A percentile compares a stretch with the other conserved stretches of the same genome.
Evolutionary conservation across 2,329 filamentous ascomycete genomes (phyloP).

Genomic region (Leptographium flavum): DNA sequence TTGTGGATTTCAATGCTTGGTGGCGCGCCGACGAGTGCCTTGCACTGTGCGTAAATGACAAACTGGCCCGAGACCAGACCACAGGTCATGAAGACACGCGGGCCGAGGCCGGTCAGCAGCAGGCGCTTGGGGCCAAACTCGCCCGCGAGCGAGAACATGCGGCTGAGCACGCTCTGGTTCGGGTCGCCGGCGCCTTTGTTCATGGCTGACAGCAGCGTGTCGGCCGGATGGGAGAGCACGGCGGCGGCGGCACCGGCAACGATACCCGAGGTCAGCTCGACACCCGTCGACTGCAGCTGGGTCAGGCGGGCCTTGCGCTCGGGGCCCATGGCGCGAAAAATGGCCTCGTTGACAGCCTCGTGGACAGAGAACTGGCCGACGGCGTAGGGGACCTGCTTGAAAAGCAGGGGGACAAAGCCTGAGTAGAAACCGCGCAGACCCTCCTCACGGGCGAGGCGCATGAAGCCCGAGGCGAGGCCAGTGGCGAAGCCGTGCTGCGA

Average conservation of each 20-base stretch:
- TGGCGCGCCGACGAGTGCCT: slow-evolving; percentile 35
- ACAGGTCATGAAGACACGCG: slow-evolving; percentile 38
- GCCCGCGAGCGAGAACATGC: slow-evolving; percentile 36
- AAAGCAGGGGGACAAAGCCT: slow-evolving; percentile 73
- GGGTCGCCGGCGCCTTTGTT: slow-evolving; percentile 39
- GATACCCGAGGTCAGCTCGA: slow-evolving; percentile 77
- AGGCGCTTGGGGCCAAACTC: slow-evolving; percentile 36
- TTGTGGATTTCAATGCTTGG: slow-evolving; percentile 39
- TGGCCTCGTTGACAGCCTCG: slow-evolving; percentile 70
- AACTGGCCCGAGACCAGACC: slow-evolving; percentile 38
- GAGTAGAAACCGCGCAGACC: slow-evolving; percentile 77
- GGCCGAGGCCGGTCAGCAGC: slow-evolving; percentile 31
- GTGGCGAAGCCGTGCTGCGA: slow-evolving; percentile 66
- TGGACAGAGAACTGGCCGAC: slow-evolving; percentile 91
- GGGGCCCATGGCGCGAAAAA: slow-evolving; percentile 55
- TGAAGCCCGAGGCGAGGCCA: slow-evolving; percentile 58
- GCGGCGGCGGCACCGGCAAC: slow-evolving; percentile 81
- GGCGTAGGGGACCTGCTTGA: slow-evolving; percentile 87
- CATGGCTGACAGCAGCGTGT: slow-evolving; percentile 43
- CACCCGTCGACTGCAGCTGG: slow-evolving; percentile 58
- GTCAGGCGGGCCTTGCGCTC: slow-evolving; percentile 53
- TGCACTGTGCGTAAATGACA: slow-evolving; percentile 41
- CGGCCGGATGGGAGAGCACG: slow-evolving; percentile 78
- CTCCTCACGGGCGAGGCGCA: slow-evolving; percentile 61
- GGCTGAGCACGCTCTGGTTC: slow-evolving; percentile 30